These are phyloP conservation scores for Yamadazyma membranifaciens DNA, from an alignment of 1,139 yeast species.

Conservation along the genomic window DNA sequence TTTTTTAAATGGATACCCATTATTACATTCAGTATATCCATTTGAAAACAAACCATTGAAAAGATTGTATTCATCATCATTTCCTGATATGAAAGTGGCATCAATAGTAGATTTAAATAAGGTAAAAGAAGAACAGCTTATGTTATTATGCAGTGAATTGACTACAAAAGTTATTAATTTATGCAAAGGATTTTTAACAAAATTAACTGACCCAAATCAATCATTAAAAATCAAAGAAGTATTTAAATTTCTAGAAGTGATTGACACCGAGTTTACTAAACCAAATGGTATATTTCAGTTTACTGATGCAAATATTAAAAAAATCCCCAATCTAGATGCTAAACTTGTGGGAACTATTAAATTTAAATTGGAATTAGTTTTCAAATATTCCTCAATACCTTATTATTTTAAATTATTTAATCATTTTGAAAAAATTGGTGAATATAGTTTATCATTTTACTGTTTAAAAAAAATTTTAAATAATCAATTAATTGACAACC, in stretches of 20 bases:
- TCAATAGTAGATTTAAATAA: not conserved
- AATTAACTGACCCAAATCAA: conserved; percentile 3
- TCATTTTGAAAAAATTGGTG: conserved; percentile 27
- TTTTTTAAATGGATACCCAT: conserved; percentile 33
- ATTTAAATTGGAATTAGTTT: conserved; percentile 24
- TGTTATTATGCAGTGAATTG: conserved; percentile 21
- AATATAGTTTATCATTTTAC: conserved; percentile 25
- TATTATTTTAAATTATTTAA: conserved; percentile 28
- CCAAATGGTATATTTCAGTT: conserved; percentile 1
- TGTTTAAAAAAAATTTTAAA: conserved; percentile 29
- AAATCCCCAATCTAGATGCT: not conserved
- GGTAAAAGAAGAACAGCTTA: conserved; percentile 7
- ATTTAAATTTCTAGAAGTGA: conserved; percentile 1
- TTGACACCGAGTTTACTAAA: not conserved
- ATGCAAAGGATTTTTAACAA: conserved; percentile 1
- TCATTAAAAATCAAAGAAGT: conserved; percentile 5
- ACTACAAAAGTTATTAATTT: not conserved
- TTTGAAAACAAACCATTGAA: conserved; percentile 23
- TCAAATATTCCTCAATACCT: conserved; percentile 25
- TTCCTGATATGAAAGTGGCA: not conserved
- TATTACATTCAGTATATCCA: conserved; percentile 23
- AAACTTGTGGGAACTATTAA: not conserved
- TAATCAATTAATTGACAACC: conserved; percentile 13
- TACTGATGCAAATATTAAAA: not conserved
- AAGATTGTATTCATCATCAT: conserved; percentile 17